phyloP scores from a whole-genome alignment of 1,284 basidiomycete genomes.

The Apiotrichum veenhuisii region DNA sequence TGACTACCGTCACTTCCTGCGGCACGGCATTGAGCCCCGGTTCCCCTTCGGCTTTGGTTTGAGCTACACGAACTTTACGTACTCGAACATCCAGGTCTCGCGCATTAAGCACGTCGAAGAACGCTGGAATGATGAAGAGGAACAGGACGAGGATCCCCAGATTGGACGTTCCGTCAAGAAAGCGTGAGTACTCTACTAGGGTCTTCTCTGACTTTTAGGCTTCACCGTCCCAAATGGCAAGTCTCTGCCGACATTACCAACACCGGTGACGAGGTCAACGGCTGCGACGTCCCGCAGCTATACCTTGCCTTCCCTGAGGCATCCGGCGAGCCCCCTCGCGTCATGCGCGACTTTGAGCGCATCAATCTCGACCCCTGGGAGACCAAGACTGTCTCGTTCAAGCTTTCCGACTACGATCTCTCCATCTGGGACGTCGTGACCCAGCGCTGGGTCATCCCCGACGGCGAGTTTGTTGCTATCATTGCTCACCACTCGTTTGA shows the following conservation, averaged over 20 bases:
- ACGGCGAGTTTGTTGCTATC: constrained; percentile 42
- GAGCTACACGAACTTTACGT: constrained; percentile 75
- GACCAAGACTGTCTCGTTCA: constrained; percentile 38
- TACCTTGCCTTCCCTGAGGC: constrained; percentile 47
- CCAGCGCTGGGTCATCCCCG: constrained; percentile 48
- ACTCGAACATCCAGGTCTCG: constrained; percentile 33
- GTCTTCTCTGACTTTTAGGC: constrained; percentile 5
- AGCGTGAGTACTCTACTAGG: background rate
- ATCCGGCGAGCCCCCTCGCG: constrained; percentile 47
- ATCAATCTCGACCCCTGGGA: constrained; percentile 44
- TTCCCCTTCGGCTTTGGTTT: constrained; percentile 79
- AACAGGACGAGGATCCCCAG: background rate
- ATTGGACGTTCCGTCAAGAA: background rate
- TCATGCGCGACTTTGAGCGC: constrained; percentile 45
- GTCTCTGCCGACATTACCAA: constrained; percentile 52
- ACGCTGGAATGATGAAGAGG: background rate
- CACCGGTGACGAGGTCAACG: constrained; percentile 45
- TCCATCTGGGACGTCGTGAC: constrained; percentile 48
- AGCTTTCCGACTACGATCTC: constrained; percentile 48
- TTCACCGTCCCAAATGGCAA: constrained; percentile 45
- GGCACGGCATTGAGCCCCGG: constrained; percentile 58
- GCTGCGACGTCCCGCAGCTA: constrained; percentile 49
- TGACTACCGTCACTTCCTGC: constrained; percentile 74
- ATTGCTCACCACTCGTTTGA: constrained; percentile 27
- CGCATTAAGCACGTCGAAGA: too few species aligned